Conservation (phyloP, 345 rosid genomes). For the Erucastrum elatum region DNA sequence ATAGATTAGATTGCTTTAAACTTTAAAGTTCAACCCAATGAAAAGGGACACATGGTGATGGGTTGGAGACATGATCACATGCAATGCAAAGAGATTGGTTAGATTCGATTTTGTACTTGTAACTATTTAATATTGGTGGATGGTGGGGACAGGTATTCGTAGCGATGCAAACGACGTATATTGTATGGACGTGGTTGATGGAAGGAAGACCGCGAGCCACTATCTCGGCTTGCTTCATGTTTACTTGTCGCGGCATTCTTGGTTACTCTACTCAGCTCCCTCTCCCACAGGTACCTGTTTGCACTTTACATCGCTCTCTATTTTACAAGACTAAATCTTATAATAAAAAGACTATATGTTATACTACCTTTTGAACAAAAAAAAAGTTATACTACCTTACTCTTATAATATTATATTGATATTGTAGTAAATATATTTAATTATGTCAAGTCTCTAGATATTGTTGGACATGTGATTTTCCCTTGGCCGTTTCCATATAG, state of each 20-base stretch:
- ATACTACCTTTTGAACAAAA: not conserved
- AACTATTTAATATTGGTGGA: not conserved
- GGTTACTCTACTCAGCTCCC: slow-evolving; percentile 97
- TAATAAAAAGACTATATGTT: not conserved
- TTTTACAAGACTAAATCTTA: no score
- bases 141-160: slow-evolving; percentile 67
- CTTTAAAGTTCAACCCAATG: slow-evolving; percentile 4
- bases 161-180: slow-evolving; percentile 77
- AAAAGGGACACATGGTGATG: slow-evolving; percentile 20
- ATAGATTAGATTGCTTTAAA: not conserved
- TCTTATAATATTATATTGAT: not conserved
- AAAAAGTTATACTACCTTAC: not conserved
- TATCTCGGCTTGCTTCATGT: slow-evolving; percentile 89
- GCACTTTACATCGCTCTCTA: not conserved
- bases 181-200: slow-evolving; percentile 78
- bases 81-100: slow-evolving; percentile 24
- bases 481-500: not conserved
- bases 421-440: not conserved
- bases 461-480: not conserved
- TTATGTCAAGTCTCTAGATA: not conserved
- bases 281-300: slow-evolving; percentile 60
- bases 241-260: slow-evolving; percentile 94
- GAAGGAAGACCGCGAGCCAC: slow-evolving; percentile 87
- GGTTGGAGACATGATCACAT: slow-evolving; percentile 33
- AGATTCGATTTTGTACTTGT: not conserved